Base-by-base conservation (phyloP, 2,329 filamentous ascomycete species). In the Ceratocystis cubensis region DNA sequence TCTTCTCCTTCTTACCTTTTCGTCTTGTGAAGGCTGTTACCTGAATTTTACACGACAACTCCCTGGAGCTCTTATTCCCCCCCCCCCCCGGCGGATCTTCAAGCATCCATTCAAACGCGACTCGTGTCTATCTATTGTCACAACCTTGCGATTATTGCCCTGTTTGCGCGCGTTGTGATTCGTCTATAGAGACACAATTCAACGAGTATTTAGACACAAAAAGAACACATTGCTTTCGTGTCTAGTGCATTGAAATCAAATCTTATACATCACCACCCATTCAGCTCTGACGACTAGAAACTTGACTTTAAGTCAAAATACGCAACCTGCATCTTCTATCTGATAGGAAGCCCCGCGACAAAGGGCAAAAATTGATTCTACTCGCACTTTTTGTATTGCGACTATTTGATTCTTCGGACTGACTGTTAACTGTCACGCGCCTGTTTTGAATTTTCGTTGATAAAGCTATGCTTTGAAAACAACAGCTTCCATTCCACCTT, bases 401-500 rank as follows among this genome's bases (percentile, higher is more conserved):
- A 65, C 44, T 8, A 44, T 41, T n/a, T 37, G 33, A 13, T 13
- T 37, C 33, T 37, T 37, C 33, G 8, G 33, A 37, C 30, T 37
- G 17, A 61, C 22, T 37, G 10, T 17, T 20, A n/a, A 44, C 50
- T 53, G 13, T 20, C 64, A 65, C 53, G 53, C 53, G 25, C 64
- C 37, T 61, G 53, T 3, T 20, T 17, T n/a, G 10, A 46, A 28
- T n/a, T 46, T 13, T 48, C 15, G 25, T 10, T 59, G 25, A n/a
- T 20, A 64, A 22, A 53, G 59, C 15, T 50, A 62, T 67, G 63
- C 17, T 44, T 22, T 61, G n/a, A 57, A 33, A 20, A 45, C 37
- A 25, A 28, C 33, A 13, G 10, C 41, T 50, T 59, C 50, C 20
- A n/a, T 53, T 30, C 20, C 28, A 28, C 13, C 28, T 13, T 6